Base-by-base conservation (phyloP, 2,329 filamentous ascomycete species). In the Cadophora sp. region DNA sequence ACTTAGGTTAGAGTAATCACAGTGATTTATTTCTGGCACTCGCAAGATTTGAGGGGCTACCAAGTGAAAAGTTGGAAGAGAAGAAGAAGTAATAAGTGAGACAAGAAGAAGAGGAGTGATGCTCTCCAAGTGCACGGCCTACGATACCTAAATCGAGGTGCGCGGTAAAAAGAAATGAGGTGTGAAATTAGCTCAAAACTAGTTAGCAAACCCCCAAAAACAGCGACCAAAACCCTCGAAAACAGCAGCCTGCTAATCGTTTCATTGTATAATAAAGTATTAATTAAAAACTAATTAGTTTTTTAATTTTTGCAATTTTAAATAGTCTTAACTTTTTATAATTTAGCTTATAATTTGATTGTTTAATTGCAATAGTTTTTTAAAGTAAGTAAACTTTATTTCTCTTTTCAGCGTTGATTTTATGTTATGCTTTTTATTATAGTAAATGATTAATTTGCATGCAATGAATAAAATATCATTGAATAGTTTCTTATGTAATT, bases 171-270 rank as follows among this genome's bases (percentile, higher is more conserved):
- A 48, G 47, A 48, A 20, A 48, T 48, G 13, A 8, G 20, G 47
- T 48, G 20, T 48, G 27, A 30, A 39, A n/a, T 4, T 39, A 56
- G 51, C 51, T 33, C 18, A 56, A 7, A 56, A 20, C 30, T 56
- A 8, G 51, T 56, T 56, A 56, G 18, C 16, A 56, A 18, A 56
- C 51, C 30, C 30, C 18, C 11, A 56, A 56, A 56, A 56, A 56
- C 51, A 56, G 51, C 51, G 30, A 56, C 30, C 16, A 39, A 56
- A 56, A 56, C 51, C 51, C 30, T 8, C 51, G 51, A 56, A 56
- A 56, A 39, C n/a, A 56, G 30, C 51, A 56, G 51, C 51, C 51
- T 36, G 8, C 30, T 56, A 56, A 39, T 18, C 51, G 51, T 56
- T 39, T 56, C 30, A 56, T 9, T 56, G 30, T 56, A 3, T 3